Conservation (phyloP, 2,329 filamentous ascomycete genomes). For the Calonectria naviculata region DNA sequence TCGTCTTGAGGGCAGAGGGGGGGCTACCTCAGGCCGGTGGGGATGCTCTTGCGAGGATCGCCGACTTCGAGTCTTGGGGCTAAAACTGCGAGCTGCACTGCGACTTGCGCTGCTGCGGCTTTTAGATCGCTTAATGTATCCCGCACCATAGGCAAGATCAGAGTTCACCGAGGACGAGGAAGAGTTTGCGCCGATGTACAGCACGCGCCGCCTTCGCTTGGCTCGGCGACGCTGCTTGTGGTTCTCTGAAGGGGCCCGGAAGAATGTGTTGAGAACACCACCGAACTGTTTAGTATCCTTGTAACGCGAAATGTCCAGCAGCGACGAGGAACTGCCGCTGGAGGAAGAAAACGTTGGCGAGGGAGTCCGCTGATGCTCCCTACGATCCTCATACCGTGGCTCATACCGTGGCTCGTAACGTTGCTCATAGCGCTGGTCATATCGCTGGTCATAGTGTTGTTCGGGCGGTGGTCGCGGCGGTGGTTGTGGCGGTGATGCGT, state of each 20-base stretch:
- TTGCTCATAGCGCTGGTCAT: background rate
- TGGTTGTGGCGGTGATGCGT: conserved; percentile 17
- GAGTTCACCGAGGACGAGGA: conserved; percentile 76
- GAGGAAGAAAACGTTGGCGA: conserved; percentile 53
- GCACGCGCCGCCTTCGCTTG: conserved; percentile 63
- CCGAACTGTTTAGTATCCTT: conserved; percentile 58
- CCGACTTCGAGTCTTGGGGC: conserved; percentile 34
- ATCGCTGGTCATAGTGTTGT: conserved; percentile 2
- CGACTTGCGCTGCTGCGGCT: conserved; percentile 23
- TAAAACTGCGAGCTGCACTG: conserved; percentile 30
- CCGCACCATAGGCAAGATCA: conserved; percentile 75
- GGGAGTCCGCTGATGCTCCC: conserved; percentile 40
- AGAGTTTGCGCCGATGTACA: conserved; percentile 67
- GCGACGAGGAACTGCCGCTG: conserved; percentile 67
- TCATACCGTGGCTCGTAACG: background rate
- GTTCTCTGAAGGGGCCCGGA: conserved; percentile 69
- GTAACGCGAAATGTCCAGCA: conserved; percentile 73
- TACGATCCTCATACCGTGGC: conserved; percentile 20
- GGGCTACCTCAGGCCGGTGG: conserved; percentile 31
- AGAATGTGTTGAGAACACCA: conserved; percentile 72
- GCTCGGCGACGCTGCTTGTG: conserved; percentile 51
- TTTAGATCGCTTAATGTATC: conserved; percentile 60
- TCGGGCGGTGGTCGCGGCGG: conserved; percentile 15
- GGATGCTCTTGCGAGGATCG: conserved; percentile 25
- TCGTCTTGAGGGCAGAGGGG: conserved; percentile 24